phyloP scores from a whole-genome alignment of 805 yeast species.

The Yamadazyma endophytica region DNA sequence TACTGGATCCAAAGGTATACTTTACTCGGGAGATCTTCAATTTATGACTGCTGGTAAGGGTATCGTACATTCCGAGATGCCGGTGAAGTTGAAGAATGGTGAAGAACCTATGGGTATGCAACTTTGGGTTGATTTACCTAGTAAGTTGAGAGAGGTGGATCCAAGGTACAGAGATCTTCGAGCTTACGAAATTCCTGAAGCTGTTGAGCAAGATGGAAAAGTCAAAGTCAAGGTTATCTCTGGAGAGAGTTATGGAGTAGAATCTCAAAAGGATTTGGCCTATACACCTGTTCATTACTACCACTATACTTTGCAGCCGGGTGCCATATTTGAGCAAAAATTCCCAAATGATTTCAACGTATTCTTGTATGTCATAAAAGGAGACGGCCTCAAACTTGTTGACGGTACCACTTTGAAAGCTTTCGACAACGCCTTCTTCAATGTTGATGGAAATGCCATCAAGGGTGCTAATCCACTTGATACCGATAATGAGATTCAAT shows the following conservation, averaged over 20 bases:
- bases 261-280: conserved; percentile 69
- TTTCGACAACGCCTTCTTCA: conserved; percentile 57
- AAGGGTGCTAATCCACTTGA: conserved; percentile 40
- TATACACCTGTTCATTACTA: conserved; percentile 78
- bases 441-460: conserved; percentile 62
- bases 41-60: conserved; percentile 94
- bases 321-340: conserved; percentile 58
- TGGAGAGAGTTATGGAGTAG: conserved; percentile 74
- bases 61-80: conserved; percentile 84
- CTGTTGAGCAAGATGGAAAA: conserved; percentile 56
- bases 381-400: conserved; percentile 46
- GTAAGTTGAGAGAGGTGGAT: conserved; percentile 51
- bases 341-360: conserved; percentile 61
- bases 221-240: conserved; percentile 68
- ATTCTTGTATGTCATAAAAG: conserved; percentile 65
- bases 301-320: conserved; percentile 60
- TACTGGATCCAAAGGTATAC: conserved; percentile 75
- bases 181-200: conserved; percentile 67
- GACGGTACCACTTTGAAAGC: conserved; percentile 39
- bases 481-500: conserved; percentile 51
- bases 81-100: conserved; percentile 53
- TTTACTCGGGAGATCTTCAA: conserved; percentile 81
- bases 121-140: conserved; percentile 84
- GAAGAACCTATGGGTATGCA: conserved; percentile 60
- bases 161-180: conserved; percentile 80